Evolutionary conservation across 1,139 yeast species (phyloP).

Genomic region (Hansenula sp.): DNA sequence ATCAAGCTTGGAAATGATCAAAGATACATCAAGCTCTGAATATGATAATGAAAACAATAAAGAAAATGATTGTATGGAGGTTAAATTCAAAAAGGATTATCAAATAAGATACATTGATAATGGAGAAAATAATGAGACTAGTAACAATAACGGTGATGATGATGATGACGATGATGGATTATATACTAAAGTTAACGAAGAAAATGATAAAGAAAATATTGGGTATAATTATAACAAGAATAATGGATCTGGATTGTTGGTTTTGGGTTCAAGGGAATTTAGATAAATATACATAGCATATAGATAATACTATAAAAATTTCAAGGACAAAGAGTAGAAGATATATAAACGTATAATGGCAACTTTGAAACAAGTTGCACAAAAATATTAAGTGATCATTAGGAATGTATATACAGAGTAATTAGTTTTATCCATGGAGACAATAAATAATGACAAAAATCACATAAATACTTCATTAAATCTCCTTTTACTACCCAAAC

Average conservation of each 20-base stretch:
- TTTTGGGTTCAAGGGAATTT: background rate
- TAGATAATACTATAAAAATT: background rate
- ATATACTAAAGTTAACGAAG: background rate
- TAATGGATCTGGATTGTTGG: background rate
- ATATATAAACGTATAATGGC: too few species aligned
- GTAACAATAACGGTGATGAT: background rate
- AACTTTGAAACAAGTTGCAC: too few species aligned
- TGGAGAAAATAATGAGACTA: background rate
- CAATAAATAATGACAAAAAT: too few species aligned
- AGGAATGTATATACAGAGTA: too few species aligned
- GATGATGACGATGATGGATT: too few species aligned
- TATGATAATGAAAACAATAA: background rate
- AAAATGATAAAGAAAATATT: background rate
- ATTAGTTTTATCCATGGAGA: too few species aligned
- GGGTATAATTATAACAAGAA: background rate
- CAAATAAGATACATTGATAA: background rate
- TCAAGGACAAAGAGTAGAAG: background rate
- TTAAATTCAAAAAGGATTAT: background rate
- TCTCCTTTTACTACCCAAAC: constrained; percentile 28
- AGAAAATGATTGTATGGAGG: background rate
- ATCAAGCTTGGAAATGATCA: background rate
- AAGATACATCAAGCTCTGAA: background rate
- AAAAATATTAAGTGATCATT: too few species aligned
- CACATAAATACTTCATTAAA: constrained; percentile 35
- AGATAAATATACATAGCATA: background rate